Percentiles rank a stretch among this genome's conserved stretches.
Evolutionary conservation across 345 rosid genomes (phyloP).

Genomic region (Salix brachista): DNA sequence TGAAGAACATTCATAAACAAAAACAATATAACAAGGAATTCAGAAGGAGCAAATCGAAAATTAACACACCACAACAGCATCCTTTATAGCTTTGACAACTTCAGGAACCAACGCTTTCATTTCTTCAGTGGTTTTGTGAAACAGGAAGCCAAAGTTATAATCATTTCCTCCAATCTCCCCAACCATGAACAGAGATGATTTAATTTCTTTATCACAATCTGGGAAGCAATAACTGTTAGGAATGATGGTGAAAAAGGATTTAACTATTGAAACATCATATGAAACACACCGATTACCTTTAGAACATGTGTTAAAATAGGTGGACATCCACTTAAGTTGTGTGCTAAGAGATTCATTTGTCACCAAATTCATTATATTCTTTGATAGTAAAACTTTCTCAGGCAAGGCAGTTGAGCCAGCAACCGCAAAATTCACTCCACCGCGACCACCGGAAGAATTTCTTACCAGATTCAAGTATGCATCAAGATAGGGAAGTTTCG

Average conservation of each 20-base stretch:
- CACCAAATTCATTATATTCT: neutral
- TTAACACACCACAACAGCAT: neutral
- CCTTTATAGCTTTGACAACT: neutral
- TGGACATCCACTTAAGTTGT: conserved; percentile 1
- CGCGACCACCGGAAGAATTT: neutral
- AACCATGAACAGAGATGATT: conserved; percentile 7
- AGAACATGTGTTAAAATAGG: too few species aligned
- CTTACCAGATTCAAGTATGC: neutral
- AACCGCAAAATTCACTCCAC: conserved; percentile 15
- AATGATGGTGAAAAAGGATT: too few species aligned
- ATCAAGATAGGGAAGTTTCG: conserved; percentile 3
- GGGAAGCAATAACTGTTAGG: too few species aligned
- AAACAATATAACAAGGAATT: neutral
- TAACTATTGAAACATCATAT: too few species aligned
- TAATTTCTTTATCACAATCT: neutral
- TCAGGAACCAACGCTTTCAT: neutral
- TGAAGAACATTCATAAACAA: neutral
- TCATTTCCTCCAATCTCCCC: conserved; percentile 2
- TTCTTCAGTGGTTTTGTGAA: neutral
- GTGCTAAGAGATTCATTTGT: neutral
- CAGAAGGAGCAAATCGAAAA: neutral
- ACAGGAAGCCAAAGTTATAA: neutral
- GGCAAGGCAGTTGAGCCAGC: neutral
- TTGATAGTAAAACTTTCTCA: neutral
- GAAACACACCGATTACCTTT: too few species aligned